These are phyloP conservation scores for Diaporthe ilicicola DNA, from an alignment of 2,329 filamentous ascomycete genomes.

Conservation along the genomic window DNA sequence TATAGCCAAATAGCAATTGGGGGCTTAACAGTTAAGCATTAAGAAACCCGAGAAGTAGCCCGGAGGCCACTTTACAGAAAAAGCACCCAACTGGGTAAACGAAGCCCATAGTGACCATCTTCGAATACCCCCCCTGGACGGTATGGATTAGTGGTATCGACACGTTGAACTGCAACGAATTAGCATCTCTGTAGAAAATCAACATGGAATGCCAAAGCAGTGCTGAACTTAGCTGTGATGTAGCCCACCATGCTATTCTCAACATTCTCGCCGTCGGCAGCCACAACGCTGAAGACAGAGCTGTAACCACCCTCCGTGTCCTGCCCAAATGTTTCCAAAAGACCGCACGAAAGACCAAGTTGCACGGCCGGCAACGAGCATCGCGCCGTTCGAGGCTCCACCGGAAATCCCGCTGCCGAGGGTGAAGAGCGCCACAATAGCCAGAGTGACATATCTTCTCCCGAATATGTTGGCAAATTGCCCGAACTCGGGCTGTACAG, in stretches of 20 bases:
- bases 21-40: no score
- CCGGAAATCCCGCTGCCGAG: conserved; percentile 62
- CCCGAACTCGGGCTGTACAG: conserved; percentile 58
- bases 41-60: no score
- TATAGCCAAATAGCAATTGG: no score
- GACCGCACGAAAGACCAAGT: no score
- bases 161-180: neutral
- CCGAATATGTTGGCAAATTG: conserved; percentile 57
- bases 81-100: no score
- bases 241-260: conserved; percentile 28
- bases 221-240: neutral
- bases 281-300: conserved; percentile 17
- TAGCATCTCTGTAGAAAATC: neutral
- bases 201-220: neutral
- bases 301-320: conserved; percentile 21
- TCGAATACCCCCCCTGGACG: no score
- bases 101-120: no score
- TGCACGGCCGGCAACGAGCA: conserved; percentile 60
- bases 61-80: no score
- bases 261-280: conserved; percentile 24
- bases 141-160: conserved; percentile 6
- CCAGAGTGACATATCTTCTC: conserved; percentile 50
- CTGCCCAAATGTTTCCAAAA: no score
- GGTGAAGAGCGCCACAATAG: conserved; percentile 54
- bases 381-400: conserved; percentile 48